Conservation (phyloP, 208 protist genomes). For the Hexamita inflata region DNA sequence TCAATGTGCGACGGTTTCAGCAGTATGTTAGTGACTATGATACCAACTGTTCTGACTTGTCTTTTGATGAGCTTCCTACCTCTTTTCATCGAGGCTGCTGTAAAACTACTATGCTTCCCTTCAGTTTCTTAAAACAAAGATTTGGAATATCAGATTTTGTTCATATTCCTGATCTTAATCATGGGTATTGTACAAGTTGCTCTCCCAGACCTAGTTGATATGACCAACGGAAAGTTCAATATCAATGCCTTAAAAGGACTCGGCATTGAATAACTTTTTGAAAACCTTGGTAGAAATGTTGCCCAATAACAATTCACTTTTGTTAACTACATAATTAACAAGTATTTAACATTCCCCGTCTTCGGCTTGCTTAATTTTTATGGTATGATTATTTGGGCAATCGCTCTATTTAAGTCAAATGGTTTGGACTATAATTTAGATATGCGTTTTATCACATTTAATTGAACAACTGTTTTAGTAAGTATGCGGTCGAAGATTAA, state of each 20-base stretch:
- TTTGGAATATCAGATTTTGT: neutral
- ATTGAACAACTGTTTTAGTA: too few species aligned
- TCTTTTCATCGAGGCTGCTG: neutral
- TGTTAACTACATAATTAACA: neutral
- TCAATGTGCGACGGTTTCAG: neutral
- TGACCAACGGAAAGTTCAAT: neutral
- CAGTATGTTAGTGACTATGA: neutral
- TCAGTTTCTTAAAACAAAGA: neutral
- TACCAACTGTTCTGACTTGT: neutral
- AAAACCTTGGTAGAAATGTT: neutral
- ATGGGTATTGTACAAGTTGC: neutral
- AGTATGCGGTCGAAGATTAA: too few species aligned
- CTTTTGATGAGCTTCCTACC: neutral
- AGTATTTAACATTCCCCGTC: neutral
- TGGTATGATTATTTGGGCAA: neutral
- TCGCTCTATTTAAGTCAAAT: neutral
- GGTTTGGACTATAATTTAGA: neutral
- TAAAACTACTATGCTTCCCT: neutral
- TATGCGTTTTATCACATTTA: neutral
- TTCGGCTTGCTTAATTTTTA: neutral
- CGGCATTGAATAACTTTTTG: neutral
- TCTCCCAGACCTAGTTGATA: neutral
- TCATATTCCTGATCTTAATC: neutral
- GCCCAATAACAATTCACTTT: neutral
- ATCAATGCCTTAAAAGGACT: neutral